Conservation (phyloP, 1,284 basidiomycete genomes). For the Coriolopsis trogii region DNA sequence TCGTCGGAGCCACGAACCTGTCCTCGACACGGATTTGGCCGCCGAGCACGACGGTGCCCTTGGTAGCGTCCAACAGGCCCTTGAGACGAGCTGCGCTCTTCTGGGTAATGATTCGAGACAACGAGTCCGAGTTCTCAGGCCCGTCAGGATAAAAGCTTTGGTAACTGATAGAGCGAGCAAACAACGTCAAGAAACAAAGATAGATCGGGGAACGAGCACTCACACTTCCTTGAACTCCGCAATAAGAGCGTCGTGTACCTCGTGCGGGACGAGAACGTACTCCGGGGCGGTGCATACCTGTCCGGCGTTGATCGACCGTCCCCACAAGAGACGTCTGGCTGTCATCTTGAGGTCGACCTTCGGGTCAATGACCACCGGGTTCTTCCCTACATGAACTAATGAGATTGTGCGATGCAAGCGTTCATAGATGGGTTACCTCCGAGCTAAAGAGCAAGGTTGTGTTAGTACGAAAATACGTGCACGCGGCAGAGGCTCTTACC, state of each 20-base stretch:
- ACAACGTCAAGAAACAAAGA: not conserved
- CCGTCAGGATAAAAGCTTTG: constrained; percentile 53
- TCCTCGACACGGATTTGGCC: constrained; percentile 63
- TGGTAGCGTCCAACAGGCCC: constrained; percentile 63
- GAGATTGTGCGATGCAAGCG: constrained; percentile 23
- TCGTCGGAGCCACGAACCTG: constrained; percentile 68
- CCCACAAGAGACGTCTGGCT: constrained; percentile 75
- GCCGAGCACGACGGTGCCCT: constrained; percentile 73
- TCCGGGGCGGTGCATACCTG: constrained; percentile 72
- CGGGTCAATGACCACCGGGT: constrained; percentile 80
- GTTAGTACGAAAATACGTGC: too few relatives aligned
- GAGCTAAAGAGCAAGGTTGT: not conserved
- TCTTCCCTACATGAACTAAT: constrained; percentile 60
- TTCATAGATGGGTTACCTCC: not conserved
- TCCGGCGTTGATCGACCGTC: constrained; percentile 76
- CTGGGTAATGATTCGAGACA: constrained; percentile 51
- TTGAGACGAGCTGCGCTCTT: constrained; percentile 66
- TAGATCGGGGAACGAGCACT: constrained; percentile 15
- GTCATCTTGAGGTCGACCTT: constrained; percentile 61
- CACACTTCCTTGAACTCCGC: constrained; percentile 65
- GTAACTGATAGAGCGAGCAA: constrained; percentile 8
- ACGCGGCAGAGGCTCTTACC: constrained; percentile 40
- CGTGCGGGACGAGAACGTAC: constrained; percentile 75
- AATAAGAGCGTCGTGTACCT: constrained; percentile 67
- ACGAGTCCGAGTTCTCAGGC: constrained; percentile 45